Evolutionary conservation across 2,329 filamentous ascomycete species (phyloP), one percentile per base, ranked within the genome.

Genomic region (Phyllosticta citriasiana): DNA sequence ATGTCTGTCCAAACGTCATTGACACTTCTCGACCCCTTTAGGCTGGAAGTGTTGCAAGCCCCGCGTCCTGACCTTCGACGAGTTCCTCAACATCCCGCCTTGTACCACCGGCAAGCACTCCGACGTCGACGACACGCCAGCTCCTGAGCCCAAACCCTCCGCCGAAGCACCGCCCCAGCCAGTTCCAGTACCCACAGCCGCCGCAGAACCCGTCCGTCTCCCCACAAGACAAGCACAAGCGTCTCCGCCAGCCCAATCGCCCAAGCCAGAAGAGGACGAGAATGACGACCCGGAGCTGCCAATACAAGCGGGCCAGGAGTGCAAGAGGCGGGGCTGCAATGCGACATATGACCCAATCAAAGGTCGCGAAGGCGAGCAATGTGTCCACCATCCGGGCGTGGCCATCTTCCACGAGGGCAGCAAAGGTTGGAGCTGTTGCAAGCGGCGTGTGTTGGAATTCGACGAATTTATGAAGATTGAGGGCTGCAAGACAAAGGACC

Each of bases 1-100:
- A 47, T 47, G 40, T 47, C 40, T 47, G 14, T 47, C n/a, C 16
- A 14, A 59, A 52, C 63, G 60, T 50, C 26, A 5, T 33, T 59
- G 52, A 53, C 54, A 33, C 59, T 27, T 57, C 22, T 59, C 56
- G 22, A n/a, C 57, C 14, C 30, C 16, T 26, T 4, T 19, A 97
- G 93, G 94, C 72, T 97, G 94, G 93, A 95, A 96, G 79, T 99
- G 94, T 80, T 99, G 94, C 84, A 97, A 97, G 78, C 88, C 92
- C 62, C 88, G 94, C 70, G 91, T 97, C 69, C 81, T 99, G 69
- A 97, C 91, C 63, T 99, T 99, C 73, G 94, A 99, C 77, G 94
- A 99, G 78, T 99, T 99, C 80, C 89, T 99, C 75, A 76, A 81
- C 63, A 97, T 99, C 68, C 80, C 89, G 57, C 93, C 94, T 47